These are phyloP conservation scores for Alternaria brassicicola DNA, from an alignment of 2,329 filamentous ascomycete genomes.

Conservation along the genomic window DNA sequence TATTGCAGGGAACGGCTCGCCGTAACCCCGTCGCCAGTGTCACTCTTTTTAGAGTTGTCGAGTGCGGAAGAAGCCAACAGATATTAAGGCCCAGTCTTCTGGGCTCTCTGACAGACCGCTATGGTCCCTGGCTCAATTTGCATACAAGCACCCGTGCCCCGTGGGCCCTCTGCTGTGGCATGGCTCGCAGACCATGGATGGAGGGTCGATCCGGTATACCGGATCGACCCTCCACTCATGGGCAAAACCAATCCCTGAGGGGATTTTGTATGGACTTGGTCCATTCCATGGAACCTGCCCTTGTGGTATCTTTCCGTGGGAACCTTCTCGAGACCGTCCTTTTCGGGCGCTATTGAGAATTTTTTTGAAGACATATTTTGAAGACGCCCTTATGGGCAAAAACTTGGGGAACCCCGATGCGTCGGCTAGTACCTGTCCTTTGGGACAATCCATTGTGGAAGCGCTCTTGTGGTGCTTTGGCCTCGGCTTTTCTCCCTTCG, in stretches of 20 bases:
- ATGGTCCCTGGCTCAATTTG: conserved; percentile 34
- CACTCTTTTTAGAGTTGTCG: conserved; percentile 22
- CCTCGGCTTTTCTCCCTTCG: too few species aligned
- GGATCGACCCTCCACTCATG: too few species aligned
- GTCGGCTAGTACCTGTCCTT: too few species aligned
- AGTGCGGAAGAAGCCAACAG: conserved; percentile 40
- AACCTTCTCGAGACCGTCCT: too few species aligned
- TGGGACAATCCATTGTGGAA: too few species aligned
- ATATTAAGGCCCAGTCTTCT: conserved; percentile 22
- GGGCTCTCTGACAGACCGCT: conserved; percentile 32
- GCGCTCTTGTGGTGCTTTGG: too few species aligned
- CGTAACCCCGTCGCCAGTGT: conserved; percentile 30
- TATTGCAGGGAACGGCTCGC: conserved; percentile 27
- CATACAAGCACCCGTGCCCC: conserved; percentile 24
- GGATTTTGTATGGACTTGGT: too few species aligned
- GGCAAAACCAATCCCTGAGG: background rate
- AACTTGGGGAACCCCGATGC: background rate
- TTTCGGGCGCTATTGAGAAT: too few species aligned
- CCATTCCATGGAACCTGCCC: too few species aligned
- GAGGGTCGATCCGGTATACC: too few species aligned
- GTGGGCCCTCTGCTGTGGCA: background rate
- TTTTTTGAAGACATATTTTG: too few species aligned
- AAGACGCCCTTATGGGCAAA: background rate
- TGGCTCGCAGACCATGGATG: background rate
- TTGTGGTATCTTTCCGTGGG: background rate